These are phyloP conservation scores for Glycine latifolia DNA, from an alignment of 306 rosid species.

Conservation along the genomic window DNA sequence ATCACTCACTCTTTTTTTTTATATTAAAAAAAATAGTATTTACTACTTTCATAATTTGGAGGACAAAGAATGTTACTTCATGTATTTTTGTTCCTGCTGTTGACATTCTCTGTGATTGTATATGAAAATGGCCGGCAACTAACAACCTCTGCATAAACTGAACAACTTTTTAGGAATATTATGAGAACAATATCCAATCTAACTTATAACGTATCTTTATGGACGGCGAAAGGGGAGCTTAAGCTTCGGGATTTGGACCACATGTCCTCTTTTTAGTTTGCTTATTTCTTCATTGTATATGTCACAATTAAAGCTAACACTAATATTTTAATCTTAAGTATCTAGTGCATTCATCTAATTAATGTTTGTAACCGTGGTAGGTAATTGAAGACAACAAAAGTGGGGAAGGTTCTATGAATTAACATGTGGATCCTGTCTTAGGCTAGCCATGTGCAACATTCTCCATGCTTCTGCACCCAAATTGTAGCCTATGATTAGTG, in stretches of 20 bases:
- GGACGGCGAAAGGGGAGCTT: conserved; percentile 40
- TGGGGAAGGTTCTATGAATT: conserved; percentile 33
- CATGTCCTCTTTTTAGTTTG: conserved; percentile 2
- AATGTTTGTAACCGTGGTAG: neutral
- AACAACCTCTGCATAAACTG: conserved; percentile 24
- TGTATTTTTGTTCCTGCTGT: neutral
- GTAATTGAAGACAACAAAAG: conserved; percentile 18
- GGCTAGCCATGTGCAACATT: conserved; percentile 23
- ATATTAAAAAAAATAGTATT: no score
- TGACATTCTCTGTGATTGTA: conserved; percentile 43
- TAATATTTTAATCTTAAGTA: neutral
- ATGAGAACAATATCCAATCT: conserved; percentile 38
- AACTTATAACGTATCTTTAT: conserved; percentile 41
- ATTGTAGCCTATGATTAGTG: conserved; percentile 1
- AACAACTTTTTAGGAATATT: neutral
- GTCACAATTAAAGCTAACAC: no score
- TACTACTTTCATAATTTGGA: neutral
- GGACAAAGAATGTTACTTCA: neutral
- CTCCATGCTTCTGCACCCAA: neutral
- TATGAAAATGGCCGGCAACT: conserved; percentile 47
- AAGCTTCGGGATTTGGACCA: conserved; percentile 42
- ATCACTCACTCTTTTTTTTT: no score
- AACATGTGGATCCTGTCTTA: neutral
- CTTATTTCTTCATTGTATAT: neutral
- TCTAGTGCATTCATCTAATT: neutral